These are phyloP conservation scores for Botryotinia calthae DNA, from an alignment of 2,329 filamentous ascomycete genomes.

Conservation along the genomic window DNA sequence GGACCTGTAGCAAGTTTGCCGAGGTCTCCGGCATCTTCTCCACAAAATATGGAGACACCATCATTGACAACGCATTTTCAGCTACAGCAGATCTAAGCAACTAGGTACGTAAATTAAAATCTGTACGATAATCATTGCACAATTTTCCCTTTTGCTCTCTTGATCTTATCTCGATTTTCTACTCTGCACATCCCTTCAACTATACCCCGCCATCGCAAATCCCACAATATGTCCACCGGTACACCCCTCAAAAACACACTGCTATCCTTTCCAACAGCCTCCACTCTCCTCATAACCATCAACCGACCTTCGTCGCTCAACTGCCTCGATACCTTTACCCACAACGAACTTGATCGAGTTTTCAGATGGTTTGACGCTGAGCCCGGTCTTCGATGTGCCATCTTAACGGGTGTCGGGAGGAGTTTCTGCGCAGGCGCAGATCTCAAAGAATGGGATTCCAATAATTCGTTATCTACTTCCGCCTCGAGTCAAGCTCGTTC, in stretches of 20 bases:
- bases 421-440: conserved; percentile 70
- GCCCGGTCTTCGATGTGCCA: conserved; percentile 54
- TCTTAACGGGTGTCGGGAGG: conserved; percentile 61
- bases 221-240: conserved; percentile 17
- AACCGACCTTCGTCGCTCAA: conserved; percentile 59
- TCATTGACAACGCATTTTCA: conserved; percentile 12
- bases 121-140: conserved; percentile 9
- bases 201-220: conserved; percentile 11
- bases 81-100: conserved; percentile 1
- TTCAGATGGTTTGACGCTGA: conserved; percentile 64
- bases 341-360: conserved; percentile 45
- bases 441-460: conserved; percentile 53
- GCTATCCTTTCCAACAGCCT: conserved; percentile 49
- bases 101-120: conserved; percentile 3
- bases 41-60: not conserved
- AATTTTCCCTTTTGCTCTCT: conserved; percentile 6
- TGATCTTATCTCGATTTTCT: conserved; percentile 2
- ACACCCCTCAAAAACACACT: conserved; percentile 17
- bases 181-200: conserved; percentile 5
- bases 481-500: conserved; percentile 8
- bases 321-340: conserved; percentile 44
- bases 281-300: conserved; percentile 59
- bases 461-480: not conserved
- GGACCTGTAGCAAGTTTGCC: not conserved
- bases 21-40: not conserved